Base-by-base conservation (phyloP, 768 basidiomycete species). In the Suillus discolor region DNA sequence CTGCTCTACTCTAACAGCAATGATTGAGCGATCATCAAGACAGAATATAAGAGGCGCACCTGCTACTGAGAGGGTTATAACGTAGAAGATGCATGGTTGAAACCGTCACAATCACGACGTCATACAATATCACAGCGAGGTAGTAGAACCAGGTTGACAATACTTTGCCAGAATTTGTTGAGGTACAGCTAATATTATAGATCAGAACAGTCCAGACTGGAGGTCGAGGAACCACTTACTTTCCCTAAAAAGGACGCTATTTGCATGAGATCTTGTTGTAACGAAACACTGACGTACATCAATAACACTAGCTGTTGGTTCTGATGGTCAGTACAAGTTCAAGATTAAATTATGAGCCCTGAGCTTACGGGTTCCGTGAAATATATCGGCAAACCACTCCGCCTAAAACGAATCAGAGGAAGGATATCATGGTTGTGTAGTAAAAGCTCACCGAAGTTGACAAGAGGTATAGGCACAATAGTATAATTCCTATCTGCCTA, bases 71-170 rank as follows among this genome's bases (percentile, higher is more conserved):
- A 18, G 25, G 16, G 4, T 28, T 53, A 18, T 53, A 53, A 28
- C 28, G 25, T 9, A 53, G 51, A 28, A 53, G 51, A 8, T 53
- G 51, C 7, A 28, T 5, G 16, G 51, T 53, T 89, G 75, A 70
- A 59, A 78, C 71, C 5, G 85, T 79, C 47, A 87, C 86, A 51
- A 89, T 75, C 5, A 18, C 51, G 16, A 53, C 16, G 7, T 53
- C 51, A 28, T 28, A 53, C 51, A 53, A 5, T 28, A 53, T 74
- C 73, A 86, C 81, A 28, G 86, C 71, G 4, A 84, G 78, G 70
- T 90, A 90, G 76, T 85, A 88, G 6, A 82, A 66, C 85, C 87
- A 90, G 45, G 83, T 84, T 0, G 68, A 71, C 1, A 83, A 80
- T 20, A 82, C 67, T 47, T 66, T 62, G n/a, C 65, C 71, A 66